Conservation (phyloP, 1,284 basidiomycete genomes). For the Phlebopus sp. region DNA sequence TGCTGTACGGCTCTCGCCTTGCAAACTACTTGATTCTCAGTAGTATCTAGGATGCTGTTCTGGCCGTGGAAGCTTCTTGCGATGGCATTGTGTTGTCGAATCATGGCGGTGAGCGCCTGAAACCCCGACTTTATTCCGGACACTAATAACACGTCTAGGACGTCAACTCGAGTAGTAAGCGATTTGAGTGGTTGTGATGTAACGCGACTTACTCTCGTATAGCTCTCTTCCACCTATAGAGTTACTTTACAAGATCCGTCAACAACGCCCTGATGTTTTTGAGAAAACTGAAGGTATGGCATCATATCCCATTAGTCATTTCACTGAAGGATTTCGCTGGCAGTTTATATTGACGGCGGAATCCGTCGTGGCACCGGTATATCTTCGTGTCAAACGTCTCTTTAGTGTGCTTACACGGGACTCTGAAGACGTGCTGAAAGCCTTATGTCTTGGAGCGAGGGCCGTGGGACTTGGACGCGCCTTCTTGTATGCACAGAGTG, state of each 20-base stretch:
- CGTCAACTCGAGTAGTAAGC: slow-evolving; percentile 80
- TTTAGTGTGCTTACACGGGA: background rate
- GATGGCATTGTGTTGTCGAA: slow-evolving; percentile 90
- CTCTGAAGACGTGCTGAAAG: slow-evolving; percentile 77
- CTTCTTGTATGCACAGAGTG: slow-evolving; percentile 90
- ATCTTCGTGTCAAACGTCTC: slow-evolving; percentile 12
- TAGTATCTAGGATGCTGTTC: slow-evolving; percentile 67
- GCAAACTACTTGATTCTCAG: slow-evolving; percentile 8
- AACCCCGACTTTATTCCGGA: background rate
- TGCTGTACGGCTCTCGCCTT: slow-evolving; percentile 41
- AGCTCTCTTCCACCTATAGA: slow-evolving; percentile 73
- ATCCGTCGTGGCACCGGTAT: slow-evolving; percentile 77
- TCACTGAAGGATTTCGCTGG: background rate
- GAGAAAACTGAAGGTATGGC: slow-evolving; percentile 59
- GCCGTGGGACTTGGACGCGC: slow-evolving; percentile 88
- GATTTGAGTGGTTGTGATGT: slow-evolving; percentile 2
- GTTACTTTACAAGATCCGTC: slow-evolving; percentile 70
- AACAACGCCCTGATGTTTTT: slow-evolving; percentile 75
- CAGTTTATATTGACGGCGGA: slow-evolving; percentile 90
- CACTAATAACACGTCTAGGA: slow-evolving; percentile 38
- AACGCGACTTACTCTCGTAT: slow-evolving; percentile 4
- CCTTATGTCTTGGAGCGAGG: slow-evolving; percentile 85
- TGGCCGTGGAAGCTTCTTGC: slow-evolving; percentile 84
- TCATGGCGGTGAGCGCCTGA: slow-evolving; percentile 69
- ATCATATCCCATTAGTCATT: background rate